Base-by-base conservation (phyloP, 208 protist genomes). In the Leishmania martiniquensis region DNA sequence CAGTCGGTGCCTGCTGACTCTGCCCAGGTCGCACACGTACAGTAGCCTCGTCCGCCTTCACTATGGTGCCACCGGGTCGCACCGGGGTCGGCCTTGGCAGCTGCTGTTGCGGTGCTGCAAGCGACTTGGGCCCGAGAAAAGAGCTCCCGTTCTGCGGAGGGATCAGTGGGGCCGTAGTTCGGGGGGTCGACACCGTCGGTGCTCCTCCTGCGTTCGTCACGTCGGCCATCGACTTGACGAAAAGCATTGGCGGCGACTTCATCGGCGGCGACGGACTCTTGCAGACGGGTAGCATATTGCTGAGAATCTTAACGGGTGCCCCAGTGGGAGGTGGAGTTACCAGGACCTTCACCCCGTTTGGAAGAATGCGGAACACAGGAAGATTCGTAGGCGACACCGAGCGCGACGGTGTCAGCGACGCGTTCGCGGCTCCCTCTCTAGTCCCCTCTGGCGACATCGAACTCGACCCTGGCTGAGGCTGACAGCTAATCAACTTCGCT, bases 271-370 rank as follows among this genome's bases (percentile, higher is more conserved):
- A 77, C 17, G 81, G 75, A 34, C 55, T 75, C 15, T 32, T 34
- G 57, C 59, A 52, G 60, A 63, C 67, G 15, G 81, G 57, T 9
- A 80, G 72, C 17, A 80, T 32, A 17, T 78, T 83, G 34, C 55
- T 70, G 0, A 70, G 42, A 5, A 66, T 44, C 12, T 60, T 74
- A n/a, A 87, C 49, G 51, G 77, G 67, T 20, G 81, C 76, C 2
- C 80, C 84, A 15, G 81, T 77, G 15, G 85, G 85, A 22, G 87
- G 89, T 1, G 89, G 88, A 13, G 81, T 85, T 44, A 69, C 78
- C n/a, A 93, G 89, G 29, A 91, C 68, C 59, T 91, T 93, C 25
- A 76, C 87, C n/a, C 88, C 88, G 32, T 89, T 83, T 37, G 88
- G 86, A 29, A 84, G 22, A 34, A 80, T 67, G 69, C 78, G 72